Percentiles rank a stretch among this genome's conserved stretches.
Evolutionary conservation across 257 asterid species (phyloP).

Genomic region (Fraxinus anomala): DNA sequence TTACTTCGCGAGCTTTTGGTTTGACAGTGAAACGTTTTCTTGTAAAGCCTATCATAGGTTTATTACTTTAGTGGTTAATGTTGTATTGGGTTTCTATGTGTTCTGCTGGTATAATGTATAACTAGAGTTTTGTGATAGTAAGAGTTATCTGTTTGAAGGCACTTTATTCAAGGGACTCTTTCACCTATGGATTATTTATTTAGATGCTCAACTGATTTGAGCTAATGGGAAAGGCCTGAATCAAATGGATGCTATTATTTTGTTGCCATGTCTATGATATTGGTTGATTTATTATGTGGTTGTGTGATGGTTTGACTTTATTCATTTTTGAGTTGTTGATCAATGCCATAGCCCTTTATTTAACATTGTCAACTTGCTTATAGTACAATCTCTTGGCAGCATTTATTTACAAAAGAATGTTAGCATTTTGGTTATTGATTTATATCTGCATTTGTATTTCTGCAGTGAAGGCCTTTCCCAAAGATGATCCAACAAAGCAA

Average conservation of each 20-base stretch:
- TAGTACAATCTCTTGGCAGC: too few species aligned
- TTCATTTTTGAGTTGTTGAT: neutral
- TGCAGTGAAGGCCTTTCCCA: slow-evolving; percentile 91
- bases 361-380: neutral
- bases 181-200: neutral
- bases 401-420: neutral
- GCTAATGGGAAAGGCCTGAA: neutral
- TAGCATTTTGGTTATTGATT: neutral
- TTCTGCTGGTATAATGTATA: neutral
- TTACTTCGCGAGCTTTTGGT: neutral
- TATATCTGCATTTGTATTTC: neutral
- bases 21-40: neutral
- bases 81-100: neutral
- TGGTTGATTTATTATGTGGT: neutral
- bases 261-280: neutral
- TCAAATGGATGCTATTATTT: neutral
- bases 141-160: neutral
- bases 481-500: slow-evolving; percentile 60
- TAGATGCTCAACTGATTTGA: neutral
- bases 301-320: neutral
- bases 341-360: neutral
- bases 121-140: neutral
- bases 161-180: neutral
- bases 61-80: neutral
- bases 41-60: neutral